phyloP scores from a whole-genome alignment of 768 basidiomycete species.

The Hydnum rufescens region DNA sequence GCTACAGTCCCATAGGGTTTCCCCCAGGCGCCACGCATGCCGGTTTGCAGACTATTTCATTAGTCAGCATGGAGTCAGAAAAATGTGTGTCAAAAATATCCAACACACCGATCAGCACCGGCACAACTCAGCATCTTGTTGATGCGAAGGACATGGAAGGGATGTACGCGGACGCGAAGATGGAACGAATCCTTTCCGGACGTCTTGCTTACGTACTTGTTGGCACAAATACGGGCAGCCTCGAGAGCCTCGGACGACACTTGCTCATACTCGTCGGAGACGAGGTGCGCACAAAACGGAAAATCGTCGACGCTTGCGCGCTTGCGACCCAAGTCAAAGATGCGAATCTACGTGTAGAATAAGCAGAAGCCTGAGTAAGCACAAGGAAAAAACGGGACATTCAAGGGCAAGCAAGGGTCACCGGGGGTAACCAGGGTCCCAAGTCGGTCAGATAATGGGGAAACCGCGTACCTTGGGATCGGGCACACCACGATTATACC shows the following conservation, averaged over 20 bases:
- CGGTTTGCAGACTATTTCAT: slow-evolving; percentile 61
- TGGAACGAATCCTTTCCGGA: slow-evolving; percentile 99
- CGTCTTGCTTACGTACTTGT: slow-evolving; percentile 98
- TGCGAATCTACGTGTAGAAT: no score
- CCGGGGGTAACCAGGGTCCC: no score
- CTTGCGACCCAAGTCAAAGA: slow-evolving; percentile 91
- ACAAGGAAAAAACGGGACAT: background rate
- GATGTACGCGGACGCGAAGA: slow-evolving; percentile 88
- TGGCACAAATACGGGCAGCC: slow-evolving; percentile 96
- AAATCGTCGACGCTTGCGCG: slow-evolving; percentile 94
- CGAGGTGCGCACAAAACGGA: slow-evolving; percentile 90
- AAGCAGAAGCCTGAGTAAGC: background rate
- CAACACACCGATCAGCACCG: slow-evolving; percentile 78
- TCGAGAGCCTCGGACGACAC: slow-evolving; percentile 89
- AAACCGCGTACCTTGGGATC: slow-evolving; percentile 67
- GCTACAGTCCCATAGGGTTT: slow-evolving; percentile 94
- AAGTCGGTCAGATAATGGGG: no score
- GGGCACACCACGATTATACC: slow-evolving; percentile 98
- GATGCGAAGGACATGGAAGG: slow-evolving; percentile 97
- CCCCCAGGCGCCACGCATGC: slow-evolving; percentile 99
- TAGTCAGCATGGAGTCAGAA: no score
- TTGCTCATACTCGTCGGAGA: slow-evolving; percentile 97
- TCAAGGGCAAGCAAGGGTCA: no score
- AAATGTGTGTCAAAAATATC: no score
- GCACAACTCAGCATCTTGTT: slow-evolving; percentile 99